Base-by-base conservation (phyloP, 495 filamentous ascomycete species). In the Penicillium soppii region DNA sequence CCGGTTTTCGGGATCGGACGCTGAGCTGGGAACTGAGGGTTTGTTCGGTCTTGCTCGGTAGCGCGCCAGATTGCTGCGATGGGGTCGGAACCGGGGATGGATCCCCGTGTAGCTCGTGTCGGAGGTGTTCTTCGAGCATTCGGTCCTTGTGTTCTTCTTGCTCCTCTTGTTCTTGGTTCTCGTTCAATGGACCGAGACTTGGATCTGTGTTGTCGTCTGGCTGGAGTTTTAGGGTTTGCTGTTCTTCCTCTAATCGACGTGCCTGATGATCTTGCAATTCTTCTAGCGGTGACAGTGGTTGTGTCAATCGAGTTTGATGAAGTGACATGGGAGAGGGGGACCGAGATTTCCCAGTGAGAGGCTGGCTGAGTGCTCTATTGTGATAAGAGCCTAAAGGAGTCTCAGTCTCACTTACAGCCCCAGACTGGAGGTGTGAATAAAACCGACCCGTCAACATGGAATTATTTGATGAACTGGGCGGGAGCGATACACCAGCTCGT, bases 361-460 rank as follows among this genome's bases (percentile, higher is more conserved):
- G 59, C 38, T 52, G 56, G 13, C 50, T 59, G 20, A 54, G 50
- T 4, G 40, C 16, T 4, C 56, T 48, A 35, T 40, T 42, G 20
- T 57, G 56, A 2, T 49, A 51, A 29, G 40, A 9, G 16, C 36
- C n/a, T 5, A 20, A 12, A 13, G 52, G 16, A 8, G 38, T 8
- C 15, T 54, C 62, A 7, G 37, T 7, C n/a, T 54, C 62, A 8
- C 39, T 46, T n/a, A 16, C 22, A 13, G 42, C n/a, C 2, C 17
- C 39, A 20, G 54, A 44, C 30, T 42, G 50, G 4, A 50, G 30
- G 6, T 50, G 47, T 4, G 62, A 66, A 21, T 66, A 66, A 20
- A 66, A 66, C 1, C 59, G 57, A 30, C 45, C 30, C 9, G 53
- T 21, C 12, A 22, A 23, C 26, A 65, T 2, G 13, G 54, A 19